Evolutionary conservation across 495 filamentous ascomycete species (phyloP), one percentile per base, ranked within the genome.

Genomic region (Margaritispora aquatica): DNA sequence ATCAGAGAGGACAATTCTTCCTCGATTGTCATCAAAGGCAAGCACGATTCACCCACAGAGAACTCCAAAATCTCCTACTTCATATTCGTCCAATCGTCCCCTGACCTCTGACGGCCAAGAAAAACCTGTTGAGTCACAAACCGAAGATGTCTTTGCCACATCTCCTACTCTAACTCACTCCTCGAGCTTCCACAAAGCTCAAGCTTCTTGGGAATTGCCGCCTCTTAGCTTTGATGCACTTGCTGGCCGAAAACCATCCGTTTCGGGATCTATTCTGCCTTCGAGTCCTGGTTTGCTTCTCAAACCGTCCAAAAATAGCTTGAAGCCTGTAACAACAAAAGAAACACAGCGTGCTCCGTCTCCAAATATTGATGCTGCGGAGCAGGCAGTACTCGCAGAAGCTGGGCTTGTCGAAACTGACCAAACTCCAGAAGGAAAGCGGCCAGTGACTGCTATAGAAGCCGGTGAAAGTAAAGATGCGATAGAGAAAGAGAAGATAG

Each of bases 151-250:
- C 51, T 70, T 54, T 64, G 59, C 54, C 38, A 63, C 62, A 56
- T 66, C 63, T 57, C 66, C 67, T 52, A 62, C 26, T 17, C 41
- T 63, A 7, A 19, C 48, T 7, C 53, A 72, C 13, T 64, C 69
- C n/a, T 69, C 72, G 2, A 74, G 70, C 34, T 77, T 79, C 55
- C 78, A 79, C 29, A 76, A 71, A 49, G 67, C 70, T 11, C 75
- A 80, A 51, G 70, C 77, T 48, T 74, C 77, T 10, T 81, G 80
- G 74, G 79, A 81, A 54, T 63, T 81, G 31, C 79, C 84, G 26
- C 74, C 74, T 23, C 31, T 65, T 1, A 55, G 23, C 19, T 69
- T 80, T 15, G 67, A 73, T 22, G 73, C 73, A 7, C 4, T 26
- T 44, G 71, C 74, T 13, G 20, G 59, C 19, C 63, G 63, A 1